Percentiles rank a stretch among this genome's conserved stretches.
These are phyloP conservation scores for Sphagnum tenellum DNA, from an alignment of 225 moss, liverwort and hornwort species.

Conservation along the genomic window DNA sequence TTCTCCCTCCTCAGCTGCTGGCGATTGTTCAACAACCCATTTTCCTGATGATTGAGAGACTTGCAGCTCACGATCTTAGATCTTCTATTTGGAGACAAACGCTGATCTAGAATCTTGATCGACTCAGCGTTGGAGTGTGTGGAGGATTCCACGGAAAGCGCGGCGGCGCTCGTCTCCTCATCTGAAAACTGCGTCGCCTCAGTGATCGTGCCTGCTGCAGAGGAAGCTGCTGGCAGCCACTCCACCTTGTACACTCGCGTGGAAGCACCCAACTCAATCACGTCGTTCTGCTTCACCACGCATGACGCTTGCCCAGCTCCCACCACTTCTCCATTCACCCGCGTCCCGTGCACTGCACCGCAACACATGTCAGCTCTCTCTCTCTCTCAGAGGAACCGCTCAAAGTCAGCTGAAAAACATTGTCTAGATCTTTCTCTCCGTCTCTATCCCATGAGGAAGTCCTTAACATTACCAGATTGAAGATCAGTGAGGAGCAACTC, in stretches of 20 bases:
- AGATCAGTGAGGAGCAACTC: slow-evolving; percentile 65
- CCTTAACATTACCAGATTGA: slow-evolving; percentile 36
- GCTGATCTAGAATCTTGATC: no score
- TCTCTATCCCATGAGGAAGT: no score
- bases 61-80: background rate
- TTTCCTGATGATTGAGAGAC: slow-evolving; percentile 4
- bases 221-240: slow-evolving; percentile 24
- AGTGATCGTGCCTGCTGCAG: background rate
- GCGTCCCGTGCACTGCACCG: slow-evolving; percentile 62
- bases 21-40: no score
- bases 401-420: no score
- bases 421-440: no score
- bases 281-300: slow-evolving; percentile 23
- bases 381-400: no score
- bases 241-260: slow-evolving; percentile 50
- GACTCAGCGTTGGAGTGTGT: slow-evolving; percentile 2
- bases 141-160: slow-evolving; percentile 12
- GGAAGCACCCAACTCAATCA: slow-evolving; percentile 63
- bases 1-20: slow-evolving; percentile 13
- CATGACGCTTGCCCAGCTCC: slow-evolving; percentile 17
- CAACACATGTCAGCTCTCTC: no score
- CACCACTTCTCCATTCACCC: slow-evolving; percentile 49
- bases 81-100: no score
- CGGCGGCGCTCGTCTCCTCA: background rate
- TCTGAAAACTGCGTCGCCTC: slow-evolving; percentile 9